These are phyloP conservation scores for Linnemannia elongata DNA, from an alignment of 192 early-diverging fungal species.

Conservation along the genomic window DNA sequence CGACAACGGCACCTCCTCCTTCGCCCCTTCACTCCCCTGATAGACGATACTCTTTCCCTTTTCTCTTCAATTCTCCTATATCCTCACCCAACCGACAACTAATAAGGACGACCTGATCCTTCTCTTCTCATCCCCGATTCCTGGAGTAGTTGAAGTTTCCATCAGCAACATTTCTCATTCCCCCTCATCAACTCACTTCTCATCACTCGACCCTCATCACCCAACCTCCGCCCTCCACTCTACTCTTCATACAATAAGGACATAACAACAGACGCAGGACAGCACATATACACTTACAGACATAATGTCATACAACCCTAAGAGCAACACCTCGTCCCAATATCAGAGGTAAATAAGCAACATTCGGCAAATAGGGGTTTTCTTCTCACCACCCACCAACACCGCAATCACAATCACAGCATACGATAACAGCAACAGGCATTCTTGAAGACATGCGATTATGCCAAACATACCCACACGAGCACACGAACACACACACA, in stretches of 20 bases:
- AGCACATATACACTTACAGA: not conserved
- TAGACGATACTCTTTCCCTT: constrained; percentile 10
- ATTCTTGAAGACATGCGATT: not conserved
- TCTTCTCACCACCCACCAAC: too few relatives aligned
- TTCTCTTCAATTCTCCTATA: not conserved
- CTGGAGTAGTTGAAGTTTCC: not conserved
- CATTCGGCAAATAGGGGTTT: too few relatives aligned
- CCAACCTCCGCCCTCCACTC: not conserved
- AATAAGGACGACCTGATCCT: not conserved
- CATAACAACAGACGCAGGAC: not conserved
- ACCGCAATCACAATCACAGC: not conserved
- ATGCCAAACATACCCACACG: not conserved
- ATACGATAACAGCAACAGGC: not conserved
- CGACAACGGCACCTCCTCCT: not conserved
- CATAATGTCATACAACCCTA: constrained; percentile 13
- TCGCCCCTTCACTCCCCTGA: too few relatives aligned
- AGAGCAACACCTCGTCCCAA: constrained; percentile 10
- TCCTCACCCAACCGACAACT: not conserved
- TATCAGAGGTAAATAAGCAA: constrained; percentile 13
- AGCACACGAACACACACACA: not conserved
- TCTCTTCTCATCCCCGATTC: not conserved
- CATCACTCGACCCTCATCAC: not conserved
- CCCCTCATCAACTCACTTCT: not conserved
- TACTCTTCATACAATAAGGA: not conserved
- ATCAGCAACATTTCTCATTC: not conserved